Conservation (phyloP, 331 rosid genomes). For the Dryas integrifolia region DNA sequence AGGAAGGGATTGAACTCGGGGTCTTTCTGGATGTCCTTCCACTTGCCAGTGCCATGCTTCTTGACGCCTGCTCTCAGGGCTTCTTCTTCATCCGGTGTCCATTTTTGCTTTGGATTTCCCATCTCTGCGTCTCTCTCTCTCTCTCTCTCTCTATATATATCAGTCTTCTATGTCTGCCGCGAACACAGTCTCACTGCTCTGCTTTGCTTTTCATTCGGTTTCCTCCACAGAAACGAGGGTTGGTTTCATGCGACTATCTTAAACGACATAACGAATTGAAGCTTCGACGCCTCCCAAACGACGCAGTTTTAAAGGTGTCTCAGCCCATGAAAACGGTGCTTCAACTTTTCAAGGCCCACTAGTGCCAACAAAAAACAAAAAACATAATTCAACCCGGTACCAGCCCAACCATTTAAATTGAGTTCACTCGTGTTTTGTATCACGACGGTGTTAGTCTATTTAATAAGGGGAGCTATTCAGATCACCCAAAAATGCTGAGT, state of each 20-base stretch:
- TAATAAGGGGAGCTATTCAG: no score
- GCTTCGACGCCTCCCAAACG: no score
- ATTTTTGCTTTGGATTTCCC: constrained; percentile 62
- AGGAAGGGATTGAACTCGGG: constrained; percentile 55
- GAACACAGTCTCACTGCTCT: not conserved
- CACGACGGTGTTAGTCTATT: no score
- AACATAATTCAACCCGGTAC: no score
- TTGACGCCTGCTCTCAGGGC: constrained; percentile 51
- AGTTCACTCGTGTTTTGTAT: no score
- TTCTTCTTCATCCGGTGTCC: constrained; percentile 64
- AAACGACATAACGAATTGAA: not conserved
- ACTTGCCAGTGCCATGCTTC: constrained; percentile 60
- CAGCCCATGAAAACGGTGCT: no score
- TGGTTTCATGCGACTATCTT: not conserved
- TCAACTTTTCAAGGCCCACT: no score
- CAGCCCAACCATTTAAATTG: no score
- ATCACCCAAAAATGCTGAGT: no score
- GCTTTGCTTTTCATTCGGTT: not conserved
- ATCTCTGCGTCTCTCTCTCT: constrained; percentile 22
- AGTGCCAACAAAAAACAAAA: no score
- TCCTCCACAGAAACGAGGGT: not conserved
- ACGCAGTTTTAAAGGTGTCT: no score
- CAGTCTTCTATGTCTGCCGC: constrained; percentile 7
- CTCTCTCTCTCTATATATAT: not conserved
- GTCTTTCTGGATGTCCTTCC: constrained; percentile 65